Evolutionary conservation across 768 basidiomycete species (phyloP), one percentile per base, ranked within the genome.

Genomic region (Boletus pseudopeckii): DNA sequence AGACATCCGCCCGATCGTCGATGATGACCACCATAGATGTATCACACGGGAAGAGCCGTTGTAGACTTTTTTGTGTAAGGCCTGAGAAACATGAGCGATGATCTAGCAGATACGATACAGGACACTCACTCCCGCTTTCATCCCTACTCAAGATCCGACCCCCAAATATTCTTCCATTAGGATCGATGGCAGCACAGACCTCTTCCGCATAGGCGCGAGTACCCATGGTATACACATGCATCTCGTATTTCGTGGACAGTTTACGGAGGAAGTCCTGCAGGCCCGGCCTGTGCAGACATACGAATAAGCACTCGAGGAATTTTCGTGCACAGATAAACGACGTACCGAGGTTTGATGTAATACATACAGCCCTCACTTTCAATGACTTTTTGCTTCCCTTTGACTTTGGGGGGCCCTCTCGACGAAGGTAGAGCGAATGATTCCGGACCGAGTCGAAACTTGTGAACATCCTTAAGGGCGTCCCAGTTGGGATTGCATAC

Each of bases 191-290:
- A 44, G 87, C 82, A 70, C 94, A 97, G 18, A 98, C 96, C 69
- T 93, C 83, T 71, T 94, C 90, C 36, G 97, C 97, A 71, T 98
- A 99, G 42, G 92, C 88, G 42, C 97, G 85, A 24, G 96, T 98
- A 50, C 97, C 97, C 95, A 98, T 98, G 22, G 96, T 99, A 72
- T 99, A 99, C 44, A 99, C 95, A 69, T 98, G 97, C 93, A 98
- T 93, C 74, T 98, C 95, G 71, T 96, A 99, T 65, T 89, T 85
- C 46, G 76, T 74, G 34, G 89, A 80, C 59, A 88, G 80, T 42
- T 78, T 76, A 55, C 75, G 73, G 48, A 99, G 77, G 70, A 99
- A 98, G 44, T 82, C 78, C 51, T 77, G 73, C 74, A 93, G 81
- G n/a, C 92, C 91, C 8, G 94, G 94, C 60, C 94, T 86, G 36